Base-by-base conservation (phyloP, 345 rosid genomes). In the Eucalyptus caleyi region DNA sequence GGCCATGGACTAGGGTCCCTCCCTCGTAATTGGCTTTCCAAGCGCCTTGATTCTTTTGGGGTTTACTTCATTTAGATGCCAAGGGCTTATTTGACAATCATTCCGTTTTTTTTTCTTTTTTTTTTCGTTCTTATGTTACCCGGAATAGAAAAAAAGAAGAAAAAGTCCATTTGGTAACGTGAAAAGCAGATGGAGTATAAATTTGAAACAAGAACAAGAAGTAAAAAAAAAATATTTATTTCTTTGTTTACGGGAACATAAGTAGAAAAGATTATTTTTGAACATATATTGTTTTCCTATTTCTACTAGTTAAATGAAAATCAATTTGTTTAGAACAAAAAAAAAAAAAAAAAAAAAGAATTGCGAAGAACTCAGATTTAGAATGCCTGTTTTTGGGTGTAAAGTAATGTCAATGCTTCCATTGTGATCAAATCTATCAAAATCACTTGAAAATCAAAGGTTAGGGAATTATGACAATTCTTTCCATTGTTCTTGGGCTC, bases 181-280 rank as follows among this genome's bases (percentile, higher is more conserved):
- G 24, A 19, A 19, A 53, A 3, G 56, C 24, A 7, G 56, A 53
- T 53, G 19, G 62, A 21, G 6, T 9, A 23, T 54, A 54, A 2
- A 54, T 54, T 54, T 21, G 60, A 2, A 19, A 54, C 0, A 56
- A 0, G 5, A 56, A 23, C 1, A 56, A 56, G 30, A 56, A 23
- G 11, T 23, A 4, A 56, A 56, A 21, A 18, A 53, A 19, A 21
- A 54, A 19, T 2, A 54, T 23, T 1, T 23, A 23, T 5, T 24
- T 56, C 30, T 2, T 56, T 56, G 62, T 56, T 56, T 12, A 4
- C 0, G 11, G 3, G 13, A 56, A 24, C 9, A 24, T 53, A 56
- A 24, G 4, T 56, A 56, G 27, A 9, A 56, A 56, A 24, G 3
- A 56, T 56, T 9, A 56, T 56, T 56, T 56, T 23, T 56, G 6